phyloP scores from a whole-genome alignment of 2,329 filamentous ascomycete genomes.

The Paecilomyces fulvus region DNA sequence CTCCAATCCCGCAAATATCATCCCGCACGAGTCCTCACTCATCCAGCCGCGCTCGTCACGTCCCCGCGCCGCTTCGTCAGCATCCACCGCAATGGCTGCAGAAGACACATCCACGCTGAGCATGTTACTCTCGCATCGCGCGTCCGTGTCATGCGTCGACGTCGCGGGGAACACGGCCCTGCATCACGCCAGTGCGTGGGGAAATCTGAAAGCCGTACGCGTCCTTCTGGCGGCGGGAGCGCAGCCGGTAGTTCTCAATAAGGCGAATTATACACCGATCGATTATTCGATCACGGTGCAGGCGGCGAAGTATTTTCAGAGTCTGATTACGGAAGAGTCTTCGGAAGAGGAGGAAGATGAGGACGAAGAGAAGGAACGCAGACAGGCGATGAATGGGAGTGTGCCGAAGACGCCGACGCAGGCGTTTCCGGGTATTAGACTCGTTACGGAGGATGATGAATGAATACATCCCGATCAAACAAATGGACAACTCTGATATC shows the following conservation, averaged over 20 bases:
- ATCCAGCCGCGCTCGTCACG: not conserved
- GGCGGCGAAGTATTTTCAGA: conserved; percentile 77
- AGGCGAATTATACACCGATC: conserved; percentile 74
- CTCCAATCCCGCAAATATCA: conserved; percentile 9
- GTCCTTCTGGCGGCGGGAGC: conserved; percentile 72
- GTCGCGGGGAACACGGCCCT: conserved; percentile 74
- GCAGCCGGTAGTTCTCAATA: conserved; percentile 62
- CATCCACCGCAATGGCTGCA: conserved; percentile 10
- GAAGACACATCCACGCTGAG: conserved; percentile 20
- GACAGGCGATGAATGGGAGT: not conserved
- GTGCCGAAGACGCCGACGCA: not conserved
- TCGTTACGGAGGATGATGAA: not conserved
- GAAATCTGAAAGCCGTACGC: conserved; percentile 67
- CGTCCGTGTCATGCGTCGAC: conserved; percentile 53
- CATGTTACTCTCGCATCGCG: conserved; percentile 17
- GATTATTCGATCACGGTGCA: conserved; percentile 74
- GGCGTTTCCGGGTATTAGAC: not conserved
- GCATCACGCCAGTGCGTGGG: conserved; percentile 77
- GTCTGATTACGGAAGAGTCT: conserved; percentile 50
- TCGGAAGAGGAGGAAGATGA: not conserved
- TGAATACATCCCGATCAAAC: not conserved
- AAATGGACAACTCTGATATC: too few species aligned
- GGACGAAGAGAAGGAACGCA: not conserved
- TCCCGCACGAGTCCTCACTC: conserved; percentile 4
- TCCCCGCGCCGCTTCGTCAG: not conserved